phyloP scores from a whole-genome alignment of 176 grass and related monocot genomes.

The Zea mays region Zm-B73-REFERENCE-NAM-5.0 NC_050099.1:198745501-198746000 shows the following conservation, averaged over 20 bases:
- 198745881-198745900: too few relatives aligned
- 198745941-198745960: too few relatives aligned
- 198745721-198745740: not conserved
- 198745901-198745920: too few relatives aligned
- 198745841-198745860: too few relatives aligned
- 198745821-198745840: not conserved
- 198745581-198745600: not conserved
- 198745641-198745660: not conserved
- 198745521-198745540: not conserved
- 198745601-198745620: not conserved
- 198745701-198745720: constrained; percentile 22
- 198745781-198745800: too few relatives aligned
- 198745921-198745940: too few relatives aligned
- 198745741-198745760: too few relatives aligned
- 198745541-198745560: not conserved
- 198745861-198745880: too few relatives aligned
- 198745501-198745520: not conserved
- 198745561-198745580: not conserved
- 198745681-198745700: constrained; percentile 11
- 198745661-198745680: not conserved
- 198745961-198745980: too few relatives aligned
- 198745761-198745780: not conserved
- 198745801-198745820: not conserved
- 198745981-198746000: too few relatives aligned
- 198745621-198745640: not conserved